Conservation (phyloP, 1,139 yeast genomes). For the Hansenula lynferdii region DNA sequence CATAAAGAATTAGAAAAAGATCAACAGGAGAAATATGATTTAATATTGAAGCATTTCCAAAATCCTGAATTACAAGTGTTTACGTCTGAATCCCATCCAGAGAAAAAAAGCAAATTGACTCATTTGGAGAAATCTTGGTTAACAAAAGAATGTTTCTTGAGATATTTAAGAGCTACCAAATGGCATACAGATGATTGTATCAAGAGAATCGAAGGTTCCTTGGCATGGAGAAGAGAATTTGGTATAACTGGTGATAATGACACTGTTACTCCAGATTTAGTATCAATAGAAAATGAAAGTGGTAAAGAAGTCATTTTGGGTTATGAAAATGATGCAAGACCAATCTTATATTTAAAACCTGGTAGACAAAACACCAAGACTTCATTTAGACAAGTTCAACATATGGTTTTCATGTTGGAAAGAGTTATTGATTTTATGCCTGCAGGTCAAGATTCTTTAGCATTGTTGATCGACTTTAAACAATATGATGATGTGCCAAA, state of each 20-base stretch:
- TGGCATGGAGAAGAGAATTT: slow-evolving; percentile 90
- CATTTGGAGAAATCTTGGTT: slow-evolving; percentile 83
- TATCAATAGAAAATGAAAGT: slow-evolving; percentile 68
- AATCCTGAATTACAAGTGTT: slow-evolving; percentile 40
- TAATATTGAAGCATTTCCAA: slow-evolving; percentile 56
- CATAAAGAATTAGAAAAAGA: slow-evolving; percentile 42
- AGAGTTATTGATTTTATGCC: slow-evolving; percentile 92
- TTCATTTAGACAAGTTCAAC: slow-evolving; percentile 85
- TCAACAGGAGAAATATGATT: slow-evolving; percentile 52
- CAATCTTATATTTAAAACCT: slow-evolving; percentile 83
- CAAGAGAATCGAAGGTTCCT: slow-evolving; percentile 65
- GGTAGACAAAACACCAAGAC: slow-evolving; percentile 93
- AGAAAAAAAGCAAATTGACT: slow-evolving; percentile 34
- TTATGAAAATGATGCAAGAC: slow-evolving; percentile 82
- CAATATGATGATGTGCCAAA: slow-evolving; percentile 50
- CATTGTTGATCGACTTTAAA: slow-evolving; percentile 85
- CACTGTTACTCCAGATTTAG: slow-evolving; percentile 54
- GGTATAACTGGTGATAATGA: slow-evolving; percentile 62
- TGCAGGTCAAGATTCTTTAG: slow-evolving; percentile 89
- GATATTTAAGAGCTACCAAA: slow-evolving; percentile 88
- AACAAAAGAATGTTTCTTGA: slow-evolving; percentile 79
- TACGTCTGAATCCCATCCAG: slow-evolving; percentile 29
- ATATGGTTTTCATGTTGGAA: slow-evolving; percentile 87
- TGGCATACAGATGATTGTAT: slow-evolving; percentile 75
- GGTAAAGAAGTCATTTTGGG: slow-evolving; percentile 91